Evolutionary conservation across 169 alveolate species (phyloP).

Genomic region (Perkinsus olseni): DNA sequence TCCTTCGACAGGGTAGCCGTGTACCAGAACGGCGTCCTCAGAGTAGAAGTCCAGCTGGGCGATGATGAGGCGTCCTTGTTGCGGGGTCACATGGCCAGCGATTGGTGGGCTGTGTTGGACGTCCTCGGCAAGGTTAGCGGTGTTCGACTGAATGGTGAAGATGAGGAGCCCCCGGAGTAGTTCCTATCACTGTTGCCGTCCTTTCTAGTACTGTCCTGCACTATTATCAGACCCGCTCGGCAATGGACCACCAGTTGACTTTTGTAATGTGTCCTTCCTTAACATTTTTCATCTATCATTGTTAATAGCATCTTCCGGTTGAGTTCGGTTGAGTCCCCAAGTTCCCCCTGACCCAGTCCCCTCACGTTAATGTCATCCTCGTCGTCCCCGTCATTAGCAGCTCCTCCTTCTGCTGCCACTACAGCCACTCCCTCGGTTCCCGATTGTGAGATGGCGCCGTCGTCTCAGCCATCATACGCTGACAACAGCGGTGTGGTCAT

Average conservation of each 20-base stretch:
- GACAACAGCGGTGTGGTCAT: neutral
- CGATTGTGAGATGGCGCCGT: neutral
- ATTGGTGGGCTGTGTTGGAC: neutral
- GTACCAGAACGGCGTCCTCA: neutral
- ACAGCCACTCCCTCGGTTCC: neutral
- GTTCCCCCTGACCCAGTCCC: neutral
- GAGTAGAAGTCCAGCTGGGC: neutral
- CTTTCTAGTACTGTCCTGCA: neutral
- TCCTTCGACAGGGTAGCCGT: neutral
- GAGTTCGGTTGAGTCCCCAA: neutral
- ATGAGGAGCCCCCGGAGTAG: neutral
- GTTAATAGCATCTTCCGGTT: neutral
- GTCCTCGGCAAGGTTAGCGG: neutral
- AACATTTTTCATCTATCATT: neutral
- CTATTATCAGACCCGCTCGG: no score
- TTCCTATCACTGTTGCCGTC: neutral
- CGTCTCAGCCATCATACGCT: neutral
- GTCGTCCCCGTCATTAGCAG: neutral
- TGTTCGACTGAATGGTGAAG: neutral
- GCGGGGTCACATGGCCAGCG: neutral
- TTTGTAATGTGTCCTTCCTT: neutral
- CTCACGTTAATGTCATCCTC: neutral
- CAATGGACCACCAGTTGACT: neutral
- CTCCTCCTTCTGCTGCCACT: neutral
- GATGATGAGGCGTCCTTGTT: neutral